Evolutionary conservation across 208 protist species (phyloP).

Genomic region (Leishmania arabica): DNA sequence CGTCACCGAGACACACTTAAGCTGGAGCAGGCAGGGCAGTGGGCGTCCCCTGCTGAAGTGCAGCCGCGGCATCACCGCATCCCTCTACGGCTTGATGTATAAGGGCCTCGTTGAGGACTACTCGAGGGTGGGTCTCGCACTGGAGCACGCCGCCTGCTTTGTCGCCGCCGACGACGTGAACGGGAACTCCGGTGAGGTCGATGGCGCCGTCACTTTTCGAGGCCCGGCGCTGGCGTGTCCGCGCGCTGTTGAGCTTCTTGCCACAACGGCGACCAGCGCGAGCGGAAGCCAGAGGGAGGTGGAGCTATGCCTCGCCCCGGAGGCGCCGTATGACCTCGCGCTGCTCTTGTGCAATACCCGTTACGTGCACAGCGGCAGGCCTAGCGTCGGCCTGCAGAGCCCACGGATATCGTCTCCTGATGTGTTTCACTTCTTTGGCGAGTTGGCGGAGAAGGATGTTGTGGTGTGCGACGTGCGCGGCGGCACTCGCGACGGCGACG

Average conservation of each 20-base stretch:
- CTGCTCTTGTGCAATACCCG: conserved; percentile 44
- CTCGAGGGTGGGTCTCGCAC: conserved; percentile 47
- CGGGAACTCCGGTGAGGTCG: neutral
- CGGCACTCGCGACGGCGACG: neutral
- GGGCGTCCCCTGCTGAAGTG: conserved; percentile 2
- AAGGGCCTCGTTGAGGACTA: conserved; percentile 66
- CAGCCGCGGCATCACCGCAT: conserved; percentile 15
- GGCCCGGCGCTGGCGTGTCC: neutral
- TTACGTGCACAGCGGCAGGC: conserved; percentile 54
- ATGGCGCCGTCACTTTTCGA: neutral
- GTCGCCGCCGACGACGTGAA: neutral
- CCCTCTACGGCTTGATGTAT: conserved; percentile 57
- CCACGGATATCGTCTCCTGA: conserved; percentile 9
- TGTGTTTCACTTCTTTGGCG: conserved; percentile 44
- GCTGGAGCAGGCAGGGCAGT: conserved; percentile 18
- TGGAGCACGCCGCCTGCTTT: conserved; percentile 40
- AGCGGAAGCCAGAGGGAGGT: conserved; percentile 16
- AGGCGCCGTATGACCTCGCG: conserved; percentile 69
- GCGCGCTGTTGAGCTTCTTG: conserved; percentile 3
- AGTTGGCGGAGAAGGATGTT: conserved; percentile 58
- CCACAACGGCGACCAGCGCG: conserved; percentile 12
- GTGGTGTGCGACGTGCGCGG: conserved; percentile 62
- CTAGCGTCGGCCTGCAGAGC: conserved; percentile 20
- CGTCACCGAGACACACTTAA: conserved; percentile 19
- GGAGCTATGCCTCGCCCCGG: conserved; percentile 36